A percentile compares a stretch with the other conserved stretches of the same genome.
Conservation (phyloP, 495 filamentous ascomycete species). For the Clohesyomyces aquaticus region DNA sequence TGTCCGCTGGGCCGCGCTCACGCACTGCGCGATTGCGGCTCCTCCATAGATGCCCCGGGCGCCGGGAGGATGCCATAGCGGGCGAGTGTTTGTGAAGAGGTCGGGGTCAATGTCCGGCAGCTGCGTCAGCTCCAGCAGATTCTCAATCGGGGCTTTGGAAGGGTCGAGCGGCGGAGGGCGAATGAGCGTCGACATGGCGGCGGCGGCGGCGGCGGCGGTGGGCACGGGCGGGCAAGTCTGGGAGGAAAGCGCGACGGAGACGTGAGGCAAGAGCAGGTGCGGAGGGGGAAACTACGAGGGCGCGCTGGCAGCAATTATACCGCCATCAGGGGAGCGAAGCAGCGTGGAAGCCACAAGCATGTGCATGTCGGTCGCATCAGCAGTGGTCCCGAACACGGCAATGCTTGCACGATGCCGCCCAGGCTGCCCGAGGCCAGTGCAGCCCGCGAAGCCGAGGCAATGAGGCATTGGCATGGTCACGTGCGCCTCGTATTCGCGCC, state of each 20-base stretch:
- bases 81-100: constrained; percentile 88
- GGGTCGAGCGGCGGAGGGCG: constrained; percentile 71
- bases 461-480: constrained; percentile 5
- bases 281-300: too few species aligned
- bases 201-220: not conserved
- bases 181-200: constrained; percentile 66
- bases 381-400: not conserved
- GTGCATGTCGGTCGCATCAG: constrained; percentile 3
- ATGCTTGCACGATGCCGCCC: not conserved
- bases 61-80: constrained; percentile 86
- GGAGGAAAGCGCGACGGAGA: not conserved
- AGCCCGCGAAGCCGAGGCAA: not conserved
- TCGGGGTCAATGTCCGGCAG: constrained; percentile 77
- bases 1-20: constrained; percentile 85
- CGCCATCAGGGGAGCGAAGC: not conserved
- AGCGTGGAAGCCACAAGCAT: not conserved
- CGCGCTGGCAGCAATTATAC: not conserved
- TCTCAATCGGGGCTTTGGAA: constrained; percentile 81
- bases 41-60: constrained; percentile 94
- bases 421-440: not conserved
- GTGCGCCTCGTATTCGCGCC: not conserved
- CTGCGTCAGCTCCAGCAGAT: constrained; percentile 80
- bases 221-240: not conserved
- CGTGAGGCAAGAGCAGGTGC: not conserved
- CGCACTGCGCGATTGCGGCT: constrained; percentile 87